These are phyloP conservation scores for Pichia sp. DNA, from an alignment of 1,139 yeast species.

Conservation along the genomic window DNA sequence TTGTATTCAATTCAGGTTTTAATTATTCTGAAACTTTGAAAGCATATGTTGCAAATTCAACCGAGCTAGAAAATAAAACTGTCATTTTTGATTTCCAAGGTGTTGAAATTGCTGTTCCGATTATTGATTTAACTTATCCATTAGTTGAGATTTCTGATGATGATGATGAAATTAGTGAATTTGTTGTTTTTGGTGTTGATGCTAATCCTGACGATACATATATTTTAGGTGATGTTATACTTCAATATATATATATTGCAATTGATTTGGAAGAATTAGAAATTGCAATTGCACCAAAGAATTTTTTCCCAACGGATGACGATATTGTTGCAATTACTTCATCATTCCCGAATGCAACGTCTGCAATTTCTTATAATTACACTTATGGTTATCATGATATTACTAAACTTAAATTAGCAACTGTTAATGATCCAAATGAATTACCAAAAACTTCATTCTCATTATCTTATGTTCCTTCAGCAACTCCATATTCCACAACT, in stretches of 20 bases:
- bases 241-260: constrained; percentile 67
- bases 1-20: constrained; percentile 39
- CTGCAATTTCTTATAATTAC: constrained; percentile 8
- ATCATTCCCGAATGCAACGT: constrained; percentile 14
- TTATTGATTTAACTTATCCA: constrained; percentile 22
- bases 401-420: constrained; percentile 12
- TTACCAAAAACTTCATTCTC: constrained; percentile 11
- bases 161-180: constrained; percentile 9
- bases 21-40: constrained; percentile 28
- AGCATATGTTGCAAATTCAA: constrained; percentile 30
- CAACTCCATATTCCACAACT: constrained; percentile 6
- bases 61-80: constrained; percentile 28
- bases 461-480: constrained; percentile 7
- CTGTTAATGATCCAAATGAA: constrained; percentile 11
- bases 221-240: constrained; percentile 63
- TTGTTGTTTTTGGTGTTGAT: constrained; percentile 32
- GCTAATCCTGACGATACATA: constrained; percentile 23
- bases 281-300: constrained; percentile 62
- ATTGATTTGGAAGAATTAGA: constrained; percentile 62
- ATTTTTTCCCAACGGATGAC: constrained; percentile 36
- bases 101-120: constrained; percentile 38
- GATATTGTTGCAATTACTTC: constrained; percentile 9
- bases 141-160: constrained; percentile 9
- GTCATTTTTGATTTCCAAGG: constrained; percentile 44
- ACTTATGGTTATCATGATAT: constrained; percentile 14